These are phyloP conservation scores for Lepidium sativum DNA, from an alignment of 345 rosid species.

Conservation along the genomic window DNA sequence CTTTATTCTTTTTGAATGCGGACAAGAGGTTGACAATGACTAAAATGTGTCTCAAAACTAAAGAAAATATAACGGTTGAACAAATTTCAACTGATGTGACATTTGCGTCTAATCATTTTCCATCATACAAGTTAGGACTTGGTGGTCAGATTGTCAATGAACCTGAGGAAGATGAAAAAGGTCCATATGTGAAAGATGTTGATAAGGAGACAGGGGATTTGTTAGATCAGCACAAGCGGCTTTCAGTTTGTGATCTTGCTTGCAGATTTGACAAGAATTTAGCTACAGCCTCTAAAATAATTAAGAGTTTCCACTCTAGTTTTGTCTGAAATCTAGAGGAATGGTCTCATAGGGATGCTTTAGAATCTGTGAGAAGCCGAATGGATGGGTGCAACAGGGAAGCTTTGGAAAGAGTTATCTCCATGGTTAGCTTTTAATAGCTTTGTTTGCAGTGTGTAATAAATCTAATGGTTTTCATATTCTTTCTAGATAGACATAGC, in stretches of 20 bases:
- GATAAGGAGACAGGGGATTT: constrained; percentile 59
- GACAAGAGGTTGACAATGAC: constrained; percentile 49
- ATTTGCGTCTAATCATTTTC: constrained; percentile 70
- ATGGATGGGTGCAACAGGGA: constrained; percentile 88
- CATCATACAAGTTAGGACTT: constrained; percentile 85
- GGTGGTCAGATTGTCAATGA: constrained; percentile 85
- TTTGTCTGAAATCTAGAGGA: not conserved
- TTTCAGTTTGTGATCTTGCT: constrained; percentile 97
- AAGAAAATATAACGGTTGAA: constrained; percentile 31
- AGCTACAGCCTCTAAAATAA: constrained; percentile 74
- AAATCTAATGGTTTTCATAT: not conserved
- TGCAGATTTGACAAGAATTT: constrained; percentile 93
- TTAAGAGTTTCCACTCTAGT: constrained; percentile 56
- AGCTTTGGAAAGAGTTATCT: constrained; percentile 86
- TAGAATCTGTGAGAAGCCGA: constrained; percentile 83
- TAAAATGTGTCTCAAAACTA: constrained; percentile 62
- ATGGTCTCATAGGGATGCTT: constrained; percentile 59
- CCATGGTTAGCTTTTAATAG: constrained; percentile 63
- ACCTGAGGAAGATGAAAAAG: constrained; percentile 55
- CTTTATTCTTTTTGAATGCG: constrained; percentile 17
- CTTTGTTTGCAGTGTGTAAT: not conserved
- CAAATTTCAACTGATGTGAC: constrained; percentile 91
- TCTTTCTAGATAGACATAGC: too few species aligned
- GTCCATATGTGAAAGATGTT: constrained; percentile 69
- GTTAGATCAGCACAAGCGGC: constrained; percentile 82